phyloP scores from a whole-genome alignment of 164 flowering plant genomes.

The Liquidambar formosana region DNA sequence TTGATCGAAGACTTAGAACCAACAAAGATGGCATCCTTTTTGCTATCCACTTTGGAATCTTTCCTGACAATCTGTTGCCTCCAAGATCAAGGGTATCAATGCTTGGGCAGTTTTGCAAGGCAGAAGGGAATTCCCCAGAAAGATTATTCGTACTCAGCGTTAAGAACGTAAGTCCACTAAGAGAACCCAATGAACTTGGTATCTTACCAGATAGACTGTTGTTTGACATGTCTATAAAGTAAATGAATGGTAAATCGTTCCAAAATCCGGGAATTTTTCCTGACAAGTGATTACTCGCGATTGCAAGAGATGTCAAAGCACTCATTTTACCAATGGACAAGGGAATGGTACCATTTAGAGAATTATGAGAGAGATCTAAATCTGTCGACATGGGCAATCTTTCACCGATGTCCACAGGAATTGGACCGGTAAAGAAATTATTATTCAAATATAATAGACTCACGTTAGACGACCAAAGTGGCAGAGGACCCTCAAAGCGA shows the following conservation, averaged over 20 bases:
- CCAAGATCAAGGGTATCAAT: constrained; percentile 5
- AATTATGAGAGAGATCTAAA: neutral
- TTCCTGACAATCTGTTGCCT: no score
- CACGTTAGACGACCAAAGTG: constrained; percentile 17
- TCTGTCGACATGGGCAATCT: neutral
- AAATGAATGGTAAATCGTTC: neutral
- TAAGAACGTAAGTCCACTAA: neutral
- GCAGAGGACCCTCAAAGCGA: neutral
- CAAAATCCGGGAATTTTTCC: constrained; percentile 5
- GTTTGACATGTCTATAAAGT: constrained; percentile 14
- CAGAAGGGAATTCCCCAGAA: constrained; percentile 14
- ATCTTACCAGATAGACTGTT: constrained; percentile 21
- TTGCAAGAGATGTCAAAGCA: neutral
- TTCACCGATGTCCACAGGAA: constrained; percentile 1
- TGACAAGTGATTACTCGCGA: constrained; percentile 6
- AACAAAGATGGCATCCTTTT: neutral
- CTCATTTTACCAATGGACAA: neutral
- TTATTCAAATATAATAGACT: neutral
- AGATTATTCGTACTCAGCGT: constrained; percentile 2
- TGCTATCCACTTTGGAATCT: constrained; percentile 14
- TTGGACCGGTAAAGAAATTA: constrained; percentile 8
- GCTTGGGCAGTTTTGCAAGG: constrained; percentile 12
- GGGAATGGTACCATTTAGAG: neutral
- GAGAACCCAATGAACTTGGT: constrained; percentile 20
- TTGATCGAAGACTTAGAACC: constrained; percentile 3